phyloP scores from a whole-genome alignment of 805 yeast genomes.

The Candida yuanshanica region DNA sequence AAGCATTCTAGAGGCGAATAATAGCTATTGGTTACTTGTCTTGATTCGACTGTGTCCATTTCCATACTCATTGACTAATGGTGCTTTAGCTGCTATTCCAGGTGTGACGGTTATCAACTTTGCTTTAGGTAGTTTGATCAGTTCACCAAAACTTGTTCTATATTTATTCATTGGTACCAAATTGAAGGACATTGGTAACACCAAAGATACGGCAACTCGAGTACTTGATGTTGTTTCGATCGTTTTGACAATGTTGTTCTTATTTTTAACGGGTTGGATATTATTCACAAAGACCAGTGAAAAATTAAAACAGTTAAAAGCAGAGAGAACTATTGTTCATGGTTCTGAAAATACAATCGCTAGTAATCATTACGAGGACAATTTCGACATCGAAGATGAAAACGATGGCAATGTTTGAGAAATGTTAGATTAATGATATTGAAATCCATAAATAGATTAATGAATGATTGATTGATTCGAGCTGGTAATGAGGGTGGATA shows the following conservation, averaged over 20 bases:
- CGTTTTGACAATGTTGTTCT: conserved; percentile 45
- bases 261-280: conserved; percentile 57
- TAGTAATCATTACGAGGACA: conserved; percentile 6
- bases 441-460: too few species aligned
- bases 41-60: conserved; percentile 83
- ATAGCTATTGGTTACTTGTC: conserved; percentile 59
- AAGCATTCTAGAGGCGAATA: conserved; percentile 65
- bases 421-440: too few species aligned
- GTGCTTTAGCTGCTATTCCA: conserved; percentile 86
- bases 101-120: conserved; percentile 60
- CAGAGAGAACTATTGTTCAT: conserved; percentile 8
- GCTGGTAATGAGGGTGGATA: too few species aligned
- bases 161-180: conserved; percentile 76
- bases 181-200: conserved; percentile 61
- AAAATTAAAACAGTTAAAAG: conserved; percentile 28
- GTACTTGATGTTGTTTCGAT: conserved; percentile 62
- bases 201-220: conserved; percentile 43
- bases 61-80: conserved; percentile 89
- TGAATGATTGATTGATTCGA: too few species aligned
- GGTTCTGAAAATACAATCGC: not conserved
- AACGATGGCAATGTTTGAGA: conserved; percentile 9
- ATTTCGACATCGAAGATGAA: conserved; percentile 14
- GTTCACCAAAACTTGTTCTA: conserved; percentile 78
- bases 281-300: conserved; percentile 51
- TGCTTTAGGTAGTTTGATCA: conserved; percentile 61